Conservation (phyloP, 768 basidiomycete genomes). For the Coprinopsis sp. region DNA sequence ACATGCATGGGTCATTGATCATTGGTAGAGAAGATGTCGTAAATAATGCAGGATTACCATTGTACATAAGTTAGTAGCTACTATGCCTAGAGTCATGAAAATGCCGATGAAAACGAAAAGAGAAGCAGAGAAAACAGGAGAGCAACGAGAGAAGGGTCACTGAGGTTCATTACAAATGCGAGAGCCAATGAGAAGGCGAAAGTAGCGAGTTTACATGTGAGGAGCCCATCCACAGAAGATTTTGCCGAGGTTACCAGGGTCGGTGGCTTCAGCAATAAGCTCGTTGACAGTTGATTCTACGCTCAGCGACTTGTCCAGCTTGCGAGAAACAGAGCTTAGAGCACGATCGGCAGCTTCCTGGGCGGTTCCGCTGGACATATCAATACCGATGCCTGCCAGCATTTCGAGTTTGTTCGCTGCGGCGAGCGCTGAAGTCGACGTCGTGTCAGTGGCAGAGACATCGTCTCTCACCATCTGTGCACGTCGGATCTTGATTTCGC, state of each 20-base stretch:
- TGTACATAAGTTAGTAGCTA: too few species aligned
- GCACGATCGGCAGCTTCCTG: conserved; percentile 91
- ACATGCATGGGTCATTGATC: too few species aligned
- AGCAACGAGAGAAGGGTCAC: too few species aligned
- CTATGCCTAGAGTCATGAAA: too few species aligned
- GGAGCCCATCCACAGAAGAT: conserved; percentile 56
- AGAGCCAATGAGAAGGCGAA: not conserved
- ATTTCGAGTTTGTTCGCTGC: too few species aligned
- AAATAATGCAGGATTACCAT: too few species aligned
- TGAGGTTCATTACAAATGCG: not conserved
- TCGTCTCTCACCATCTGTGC: too few species aligned
- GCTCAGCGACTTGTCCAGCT: conserved; percentile 80
- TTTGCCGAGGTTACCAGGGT: conserved; percentile 65
- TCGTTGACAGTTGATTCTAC: conserved; percentile 93
- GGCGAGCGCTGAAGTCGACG: too few species aligned
- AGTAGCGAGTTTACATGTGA: conserved; percentile 27
- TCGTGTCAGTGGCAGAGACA: too few species aligned
- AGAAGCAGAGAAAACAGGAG: too few species aligned
- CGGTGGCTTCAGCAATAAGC: conserved; percentile 84
- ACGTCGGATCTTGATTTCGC: conserved; percentile 65
- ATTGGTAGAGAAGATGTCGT: too few species aligned
- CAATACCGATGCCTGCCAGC: conserved; percentile 46
- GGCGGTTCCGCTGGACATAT: conserved; percentile 60
- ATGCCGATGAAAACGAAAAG: too few species aligned
- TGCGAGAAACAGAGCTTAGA: conserved; percentile 70